Evolutionary conservation across 2,329 filamentous ascomycete genomes (phyloP).

Genomic region (Fusarium piperis): DNA sequence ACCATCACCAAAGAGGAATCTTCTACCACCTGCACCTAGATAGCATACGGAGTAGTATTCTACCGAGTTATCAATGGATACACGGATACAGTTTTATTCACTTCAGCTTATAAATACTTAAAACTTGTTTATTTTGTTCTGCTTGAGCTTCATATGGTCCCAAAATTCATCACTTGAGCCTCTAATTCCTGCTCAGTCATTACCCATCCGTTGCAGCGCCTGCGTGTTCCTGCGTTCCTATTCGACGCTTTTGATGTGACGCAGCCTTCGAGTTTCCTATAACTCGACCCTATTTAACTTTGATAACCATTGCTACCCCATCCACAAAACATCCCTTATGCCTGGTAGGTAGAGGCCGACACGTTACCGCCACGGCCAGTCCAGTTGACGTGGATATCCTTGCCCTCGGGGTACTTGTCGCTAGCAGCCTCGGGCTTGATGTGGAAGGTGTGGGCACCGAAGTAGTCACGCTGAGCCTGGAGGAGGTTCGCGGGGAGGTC

Average conservation of each 20-base stretch:
- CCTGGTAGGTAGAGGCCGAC: constrained; percentile 96
- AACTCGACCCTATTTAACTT: constrained; percentile 36
- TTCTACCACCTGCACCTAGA: background rate
- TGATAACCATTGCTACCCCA: constrained; percentile 20
- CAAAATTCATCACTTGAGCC: constrained; percentile 35
- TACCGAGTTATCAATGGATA: background rate
- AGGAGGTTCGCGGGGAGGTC: constrained; percentile 97
- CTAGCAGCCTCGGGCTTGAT: constrained; percentile 83
- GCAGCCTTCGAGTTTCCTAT: constrained; percentile 33
- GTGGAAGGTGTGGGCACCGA: constrained; percentile 91
- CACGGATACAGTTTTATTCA: background rate
- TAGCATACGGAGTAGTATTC: background rate
- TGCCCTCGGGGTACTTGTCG: constrained; percentile 82
- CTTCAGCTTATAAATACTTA: background rate
- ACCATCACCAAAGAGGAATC: background rate
- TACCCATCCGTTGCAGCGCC: constrained; percentile 41
- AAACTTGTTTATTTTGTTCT: constrained; percentile 12
- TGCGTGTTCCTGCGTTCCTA: constrained; percentile 35
- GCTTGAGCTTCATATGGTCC: constrained; percentile 25
- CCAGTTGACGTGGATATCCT: constrained; percentile 99
- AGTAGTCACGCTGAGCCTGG: constrained; percentile 99
- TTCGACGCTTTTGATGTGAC: constrained; percentile 34
- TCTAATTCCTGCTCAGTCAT: constrained; percentile 41
- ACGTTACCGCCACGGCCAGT: constrained; percentile 97
- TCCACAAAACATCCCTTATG: constrained; percentile 64